These are phyloP conservation scores for Dissophora ornata DNA, from an alignment of 192 early-diverging fungal species.

Conservation along the genomic window DNA sequence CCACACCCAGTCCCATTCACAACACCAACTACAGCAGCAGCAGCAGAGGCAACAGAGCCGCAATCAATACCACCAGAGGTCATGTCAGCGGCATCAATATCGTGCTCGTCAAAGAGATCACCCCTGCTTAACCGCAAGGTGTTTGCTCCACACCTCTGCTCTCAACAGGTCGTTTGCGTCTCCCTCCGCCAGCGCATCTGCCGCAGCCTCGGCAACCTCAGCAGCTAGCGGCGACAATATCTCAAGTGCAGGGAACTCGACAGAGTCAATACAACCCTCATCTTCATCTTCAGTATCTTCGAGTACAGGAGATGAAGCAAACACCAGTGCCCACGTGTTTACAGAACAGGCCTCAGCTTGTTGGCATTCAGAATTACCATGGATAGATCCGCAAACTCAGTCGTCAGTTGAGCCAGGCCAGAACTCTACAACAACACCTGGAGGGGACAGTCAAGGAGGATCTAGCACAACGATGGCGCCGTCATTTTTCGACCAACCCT, in stretches of 20 bases:
- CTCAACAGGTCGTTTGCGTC: conserved; percentile 10
- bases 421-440: background rate
- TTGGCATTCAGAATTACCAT: conserved; percentile 46
- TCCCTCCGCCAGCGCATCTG: conserved; percentile 11
- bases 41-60: conserved; percentile 12
- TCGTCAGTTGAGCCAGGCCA: conserved; percentile 23
- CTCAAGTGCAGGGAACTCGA: too few relatives aligned
- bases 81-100: conserved; percentile 17
- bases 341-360: conserved; percentile 9
- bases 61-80: conserved; percentile 5
- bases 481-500: conserved; percentile 47
- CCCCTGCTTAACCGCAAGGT: background rate
- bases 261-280: background rate
- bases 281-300: conserved; percentile 3
- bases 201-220: conserved; percentile 8
- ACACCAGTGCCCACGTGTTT: conserved; percentile 20
- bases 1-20: conserved; percentile 26
- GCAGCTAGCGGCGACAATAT: too few relatives aligned
- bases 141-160: conserved; percentile 34
- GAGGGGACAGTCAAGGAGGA: background rate
- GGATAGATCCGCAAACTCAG: conserved; percentile 43
- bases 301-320: background rate
- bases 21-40: conserved; percentile 3
- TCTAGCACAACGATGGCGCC: background rate
- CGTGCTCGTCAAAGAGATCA: conserved; percentile 21